phyloP scores from a whole-genome alignment of 2,329 filamentous ascomycete genomes.

The Cercospora beticola region DNA sequence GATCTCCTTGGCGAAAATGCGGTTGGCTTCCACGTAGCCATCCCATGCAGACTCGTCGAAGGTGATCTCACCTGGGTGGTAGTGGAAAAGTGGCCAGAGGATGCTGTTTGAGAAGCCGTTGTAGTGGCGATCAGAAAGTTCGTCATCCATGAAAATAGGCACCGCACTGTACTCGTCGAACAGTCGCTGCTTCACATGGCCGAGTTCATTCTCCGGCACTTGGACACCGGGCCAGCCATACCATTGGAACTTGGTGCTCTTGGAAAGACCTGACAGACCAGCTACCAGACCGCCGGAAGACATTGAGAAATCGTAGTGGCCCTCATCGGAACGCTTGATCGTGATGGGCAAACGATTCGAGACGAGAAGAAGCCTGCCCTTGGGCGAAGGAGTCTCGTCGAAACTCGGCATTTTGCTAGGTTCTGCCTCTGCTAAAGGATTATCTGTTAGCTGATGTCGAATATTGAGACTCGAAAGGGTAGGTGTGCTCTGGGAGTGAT shows the following conservation, averaged over 20 bases:
- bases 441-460: constrained; percentile 10
- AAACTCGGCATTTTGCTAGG: constrained; percentile 35
- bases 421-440: not conserved
- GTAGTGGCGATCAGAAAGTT: constrained; percentile 92
- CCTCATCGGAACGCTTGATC: constrained; percentile 89
- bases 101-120: constrained; percentile 98
- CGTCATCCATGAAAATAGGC: constrained; percentile 89
- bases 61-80: constrained; percentile 96
- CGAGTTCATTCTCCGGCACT: constrained; percentile 79
- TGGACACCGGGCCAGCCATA: constrained; percentile 97
- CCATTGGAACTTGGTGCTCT: constrained; percentile 94
- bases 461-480: not conserved
- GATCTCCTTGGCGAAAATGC: constrained; percentile 84
- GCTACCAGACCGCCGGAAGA: constrained; percentile 95
- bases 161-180: constrained; percentile 86
- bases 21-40: constrained; percentile 90
- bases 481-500: not conserved
- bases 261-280: constrained; percentile 84
- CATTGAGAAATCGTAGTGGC: constrained; percentile 91
- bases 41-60: constrained; percentile 95
- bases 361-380: constrained; percentile 70
- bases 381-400: constrained; percentile 36
- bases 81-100: constrained; percentile 97
- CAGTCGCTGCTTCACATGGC: constrained; percentile 70
- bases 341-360: constrained; percentile 96